Evolutionary conservation across 345 rosid species (phyloP).

Genomic region (Lumnitzera littorea): DNA sequence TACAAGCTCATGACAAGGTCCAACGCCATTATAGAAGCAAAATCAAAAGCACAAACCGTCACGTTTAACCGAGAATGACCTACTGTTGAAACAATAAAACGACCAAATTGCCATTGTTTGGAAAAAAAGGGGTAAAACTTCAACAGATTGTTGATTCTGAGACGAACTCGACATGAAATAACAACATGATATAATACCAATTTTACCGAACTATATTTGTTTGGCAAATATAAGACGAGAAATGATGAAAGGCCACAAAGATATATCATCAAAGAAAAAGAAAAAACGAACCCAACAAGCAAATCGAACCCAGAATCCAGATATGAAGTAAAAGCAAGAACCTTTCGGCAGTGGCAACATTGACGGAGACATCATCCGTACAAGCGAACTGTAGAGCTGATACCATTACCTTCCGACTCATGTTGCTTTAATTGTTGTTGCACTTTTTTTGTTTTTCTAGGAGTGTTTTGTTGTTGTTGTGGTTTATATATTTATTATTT

Average conservation of each 20-base stretch:
- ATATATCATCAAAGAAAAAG: no score
- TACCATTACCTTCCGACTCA: slow-evolving; percentile 47
- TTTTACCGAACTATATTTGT: no score
- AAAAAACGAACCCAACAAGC: background rate
- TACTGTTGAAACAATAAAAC: background rate
- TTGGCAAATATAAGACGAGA: no score
- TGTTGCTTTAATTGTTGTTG: slow-evolving; percentile 1
- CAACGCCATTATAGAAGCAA: no score
- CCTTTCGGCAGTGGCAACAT: slow-evolving; percentile 75
- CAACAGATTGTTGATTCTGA: background rate
- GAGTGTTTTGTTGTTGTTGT: no score
- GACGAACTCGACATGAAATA: no score
- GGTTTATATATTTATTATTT: background rate
- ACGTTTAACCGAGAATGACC: no score
- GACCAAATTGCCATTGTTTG: background rate
- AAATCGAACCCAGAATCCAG: background rate
- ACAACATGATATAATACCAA: background rate
- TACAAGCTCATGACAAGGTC: no score
- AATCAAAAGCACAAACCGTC: no score
- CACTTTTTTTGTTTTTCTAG: background rate
- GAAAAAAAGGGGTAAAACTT: background rate
- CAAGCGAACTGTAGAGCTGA: slow-evolving; percentile 81
- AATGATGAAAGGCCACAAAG: no score
- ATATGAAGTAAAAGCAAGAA: slow-evolving; percentile 7
- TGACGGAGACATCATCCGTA: slow-evolving; percentile 66